Conservation (phyloP, 352 stramenopile genomes). For the Globisporangium acanthophoron region DNA sequence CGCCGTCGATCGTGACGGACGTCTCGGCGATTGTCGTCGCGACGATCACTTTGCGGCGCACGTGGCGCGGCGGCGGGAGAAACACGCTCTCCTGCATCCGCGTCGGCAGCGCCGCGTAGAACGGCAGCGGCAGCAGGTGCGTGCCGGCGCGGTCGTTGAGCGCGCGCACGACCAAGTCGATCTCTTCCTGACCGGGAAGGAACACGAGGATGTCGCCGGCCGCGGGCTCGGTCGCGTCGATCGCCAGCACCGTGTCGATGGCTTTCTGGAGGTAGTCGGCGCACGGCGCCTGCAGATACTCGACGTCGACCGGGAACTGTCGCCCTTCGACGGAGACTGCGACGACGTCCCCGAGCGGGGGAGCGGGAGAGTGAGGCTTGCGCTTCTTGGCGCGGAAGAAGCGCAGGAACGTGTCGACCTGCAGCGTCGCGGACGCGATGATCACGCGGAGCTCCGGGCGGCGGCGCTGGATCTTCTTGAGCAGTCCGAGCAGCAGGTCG, state of each 20-base stretch:
- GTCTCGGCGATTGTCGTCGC: conserved; percentile 94
- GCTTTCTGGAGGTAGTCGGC: conserved; percentile 65
- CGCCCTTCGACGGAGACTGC: conserved; percentile 79
- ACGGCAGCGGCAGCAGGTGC: conserved; percentile 52
- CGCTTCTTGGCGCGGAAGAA: conserved; percentile 82
- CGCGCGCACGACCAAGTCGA: conserved; percentile 86
- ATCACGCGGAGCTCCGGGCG: conserved; percentile 86
- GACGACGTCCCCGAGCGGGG: conserved; percentile 32
- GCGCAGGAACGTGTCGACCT: conserved; percentile 84
- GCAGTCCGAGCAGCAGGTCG: conserved; percentile 91
- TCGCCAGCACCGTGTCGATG: conserved; percentile 64
- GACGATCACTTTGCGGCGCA: conserved; percentile 80
- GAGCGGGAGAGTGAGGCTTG: conserved; percentile 5
- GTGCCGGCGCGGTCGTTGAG: conserved; percentile 41
- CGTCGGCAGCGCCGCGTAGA: conserved; percentile 93
- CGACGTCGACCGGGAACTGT: conserved; percentile 89
- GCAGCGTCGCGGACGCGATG: conserved; percentile 73
- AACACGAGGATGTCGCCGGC: conserved; percentile 95
- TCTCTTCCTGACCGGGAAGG: conserved; percentile 92
- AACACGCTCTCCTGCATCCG: conserved; percentile 94
- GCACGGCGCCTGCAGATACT: conserved; percentile 79
- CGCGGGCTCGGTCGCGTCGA: conserved; percentile 54
- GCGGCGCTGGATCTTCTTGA: conserved; percentile 94
- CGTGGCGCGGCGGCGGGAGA: conserved; percentile 47
- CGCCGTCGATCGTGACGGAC: conserved; percentile 97